Conservation (phyloP, 352 stramenopile species). For the Pythium rhizo-oryzae region DNA sequence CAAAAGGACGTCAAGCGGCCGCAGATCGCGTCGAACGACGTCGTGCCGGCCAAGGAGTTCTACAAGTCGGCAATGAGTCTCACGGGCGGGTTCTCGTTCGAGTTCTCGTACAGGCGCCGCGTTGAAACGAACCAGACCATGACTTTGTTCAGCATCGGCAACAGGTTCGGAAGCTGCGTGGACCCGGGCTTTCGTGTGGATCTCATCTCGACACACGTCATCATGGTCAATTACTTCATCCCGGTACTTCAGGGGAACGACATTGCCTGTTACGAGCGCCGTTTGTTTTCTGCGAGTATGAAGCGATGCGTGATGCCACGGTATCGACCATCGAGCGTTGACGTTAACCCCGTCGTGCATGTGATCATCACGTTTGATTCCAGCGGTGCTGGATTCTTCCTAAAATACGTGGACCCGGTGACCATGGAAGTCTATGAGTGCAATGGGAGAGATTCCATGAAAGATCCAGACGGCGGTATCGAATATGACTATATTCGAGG, state of each 20-base stretch:
- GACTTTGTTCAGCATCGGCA: slow-evolving; percentile 76
- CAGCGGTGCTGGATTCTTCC: slow-evolving; percentile 38
- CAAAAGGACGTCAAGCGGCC: slow-evolving; percentile 36
- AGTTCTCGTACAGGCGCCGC: slow-evolving; percentile 59
- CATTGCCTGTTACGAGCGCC: slow-evolving; percentile 57
- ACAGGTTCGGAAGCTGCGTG: slow-evolving; percentile 58
- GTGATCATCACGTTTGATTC: slow-evolving; percentile 54
- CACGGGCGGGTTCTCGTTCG: slow-evolving; percentile 52
- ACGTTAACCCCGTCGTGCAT: slow-evolving; percentile 58
- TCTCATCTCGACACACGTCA: slow-evolving; percentile 50
- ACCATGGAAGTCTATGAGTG: slow-evolving; percentile 55
- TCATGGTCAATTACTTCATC: slow-evolving; percentile 70
- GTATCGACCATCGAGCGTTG: slow-evolving; percentile 20
- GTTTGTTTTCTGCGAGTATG: slow-evolving; percentile 36
- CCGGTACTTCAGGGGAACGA: slow-evolving; percentile 39
- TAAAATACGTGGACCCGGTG: slow-evolving; percentile 54
- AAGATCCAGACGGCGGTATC: slow-evolving; percentile 30
- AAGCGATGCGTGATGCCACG: slow-evolving; percentile 40
- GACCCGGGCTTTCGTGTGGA: slow-evolving; percentile 74
- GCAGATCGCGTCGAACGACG: slow-evolving; percentile 56
- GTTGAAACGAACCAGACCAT: slow-evolving; percentile 44
- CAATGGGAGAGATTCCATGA: slow-evolving; percentile 31
- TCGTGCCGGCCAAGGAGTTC: slow-evolving; percentile 54
- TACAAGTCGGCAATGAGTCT: slow-evolving; percentile 34
- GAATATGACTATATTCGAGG: slow-evolving; percentile 51